These are phyloP conservation scores for Diplodia scrobiculata DNA, from an alignment of 2,329 filamentous ascomycete species.

Conservation along the genomic window DNA sequence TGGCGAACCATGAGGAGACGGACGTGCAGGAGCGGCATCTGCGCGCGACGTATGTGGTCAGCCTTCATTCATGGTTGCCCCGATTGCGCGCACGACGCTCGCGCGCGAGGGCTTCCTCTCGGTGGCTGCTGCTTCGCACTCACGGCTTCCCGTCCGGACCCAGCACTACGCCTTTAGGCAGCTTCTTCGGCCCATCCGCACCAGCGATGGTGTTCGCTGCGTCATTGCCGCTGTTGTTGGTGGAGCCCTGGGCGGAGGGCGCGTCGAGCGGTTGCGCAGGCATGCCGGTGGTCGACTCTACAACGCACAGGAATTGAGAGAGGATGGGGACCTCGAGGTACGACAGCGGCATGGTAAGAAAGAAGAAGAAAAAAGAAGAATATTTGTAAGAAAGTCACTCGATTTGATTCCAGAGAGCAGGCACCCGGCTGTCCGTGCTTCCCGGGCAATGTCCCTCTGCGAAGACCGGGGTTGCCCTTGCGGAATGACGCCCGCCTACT, in stretches of 20 bases:
- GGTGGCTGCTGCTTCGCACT: slow-evolving; percentile 42
- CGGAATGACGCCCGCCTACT: not conserved
- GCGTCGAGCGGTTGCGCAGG: slow-evolving; percentile 43
- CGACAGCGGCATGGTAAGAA: slow-evolving; percentile 40
- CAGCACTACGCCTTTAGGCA: slow-evolving; percentile 72
- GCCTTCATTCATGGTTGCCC: not conserved
- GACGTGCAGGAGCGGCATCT: slow-evolving; percentile 74
- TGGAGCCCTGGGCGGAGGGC: slow-evolving; percentile 33
- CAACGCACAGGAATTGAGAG: slow-evolving; percentile 43
- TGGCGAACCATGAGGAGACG: slow-evolving; percentile 60
- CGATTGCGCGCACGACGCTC: no score
- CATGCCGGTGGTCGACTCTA: slow-evolving; percentile 43
- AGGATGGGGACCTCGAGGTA: slow-evolving; percentile 44
- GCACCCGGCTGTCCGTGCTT: slow-evolving; percentile 12
- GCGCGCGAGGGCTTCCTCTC: no score
- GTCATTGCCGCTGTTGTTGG: slow-evolving; percentile 26
- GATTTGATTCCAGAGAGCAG: slow-evolving; percentile 3
- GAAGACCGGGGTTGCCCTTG: slow-evolving; percentile 2
- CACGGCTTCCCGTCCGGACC: slow-evolving; percentile 84
- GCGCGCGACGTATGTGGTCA: slow-evolving; percentile 11
- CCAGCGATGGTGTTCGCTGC: slow-evolving; percentile 3
- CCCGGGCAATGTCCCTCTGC: not conserved
- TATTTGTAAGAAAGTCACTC: slow-evolving; percentile 13
- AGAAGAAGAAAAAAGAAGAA: not conserved
- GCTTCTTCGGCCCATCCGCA: slow-evolving; percentile 51